A percentile compares a stretch with the other conserved stretches of the same genome.
These are phyloP conservation scores for Eimeria maxima DNA, from an alignment of 169 alveolate species.

Conservation along the genomic window DNA sequence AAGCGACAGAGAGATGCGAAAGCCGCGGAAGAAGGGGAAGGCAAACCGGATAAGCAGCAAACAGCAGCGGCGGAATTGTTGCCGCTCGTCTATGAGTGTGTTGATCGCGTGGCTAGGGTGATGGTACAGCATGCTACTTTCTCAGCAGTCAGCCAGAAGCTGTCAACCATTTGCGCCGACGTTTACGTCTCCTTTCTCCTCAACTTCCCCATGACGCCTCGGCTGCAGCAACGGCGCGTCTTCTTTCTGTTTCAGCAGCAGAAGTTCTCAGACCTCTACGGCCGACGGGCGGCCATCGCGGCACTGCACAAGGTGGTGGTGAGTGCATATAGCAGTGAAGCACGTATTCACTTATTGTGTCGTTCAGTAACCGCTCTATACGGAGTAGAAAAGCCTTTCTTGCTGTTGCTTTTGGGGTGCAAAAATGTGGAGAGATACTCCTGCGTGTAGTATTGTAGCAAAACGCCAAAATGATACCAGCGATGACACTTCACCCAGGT, in stretches of 20 bases:
- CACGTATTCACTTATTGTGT: neutral
- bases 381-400: neutral
- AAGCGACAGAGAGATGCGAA: conserved; percentile 53
- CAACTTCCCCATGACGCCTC: conserved; percentile 83
- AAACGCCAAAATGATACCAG: neutral
- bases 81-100: conserved; percentile 63
- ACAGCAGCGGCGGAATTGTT: conserved; percentile 50
- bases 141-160: conserved; percentile 61
- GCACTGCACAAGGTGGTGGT: conserved; percentile 79
- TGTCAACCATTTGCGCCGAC: conserved; percentile 77
- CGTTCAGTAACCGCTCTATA: neutral
- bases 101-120: conserved; percentile 78
- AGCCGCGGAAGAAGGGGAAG: conserved; percentile 27
- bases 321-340: neutral
- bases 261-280: conserved; percentile 73
- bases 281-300: conserved; percentile 80
- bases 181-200: conserved; percentile 82
- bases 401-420: neutral
- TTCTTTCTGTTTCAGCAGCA: conserved; percentile 78
- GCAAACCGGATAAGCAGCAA: neutral
- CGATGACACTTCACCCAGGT: neutral
- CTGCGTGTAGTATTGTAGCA: neutral
- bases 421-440: neutral
- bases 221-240: conserved; percentile 79
- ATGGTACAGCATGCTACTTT: conserved; percentile 82